Conservation (phyloP, 1,139 yeast genomes). For the Kurtzmaniella quercitrusa region DNA sequence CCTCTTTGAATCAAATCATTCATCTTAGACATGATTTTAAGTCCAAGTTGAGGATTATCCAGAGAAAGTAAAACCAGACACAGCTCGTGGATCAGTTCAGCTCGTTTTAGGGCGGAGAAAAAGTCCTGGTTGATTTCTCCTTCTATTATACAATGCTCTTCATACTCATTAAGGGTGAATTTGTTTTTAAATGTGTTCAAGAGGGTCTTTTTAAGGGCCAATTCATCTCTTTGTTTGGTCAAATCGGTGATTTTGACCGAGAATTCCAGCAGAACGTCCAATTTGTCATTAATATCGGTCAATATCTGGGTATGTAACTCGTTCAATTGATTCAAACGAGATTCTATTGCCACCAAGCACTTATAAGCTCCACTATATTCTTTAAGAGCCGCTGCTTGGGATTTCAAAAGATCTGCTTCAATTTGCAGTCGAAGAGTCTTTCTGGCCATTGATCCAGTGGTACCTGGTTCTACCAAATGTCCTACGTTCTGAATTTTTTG, state of each 20-base stretch:
- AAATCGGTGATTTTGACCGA: constrained; percentile 37
- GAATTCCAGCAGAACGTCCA: constrained; percentile 17
- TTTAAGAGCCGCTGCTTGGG: constrained; percentile 54
- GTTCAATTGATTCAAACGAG: constrained; percentile 38
- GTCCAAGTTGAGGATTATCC: constrained; percentile 70
- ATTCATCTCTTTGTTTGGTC: constrained; percentile 34
- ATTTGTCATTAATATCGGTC: constrained; percentile 28
- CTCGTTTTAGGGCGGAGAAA: constrained; percentile 56
- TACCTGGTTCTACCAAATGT: constrained; percentile 48
- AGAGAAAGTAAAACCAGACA: constrained; percentile 66
- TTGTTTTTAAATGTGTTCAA: constrained; percentile 56
- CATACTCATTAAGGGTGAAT: constrained; percentile 70
- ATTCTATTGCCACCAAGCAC: constrained; percentile 41
- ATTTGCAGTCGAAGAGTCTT: constrained; percentile 62
- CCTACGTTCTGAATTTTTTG: constrained; percentile 24
- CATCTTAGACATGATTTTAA: constrained; percentile 61
- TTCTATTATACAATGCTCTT: constrained; percentile 51
- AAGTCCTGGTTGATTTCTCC: constrained; percentile 52
- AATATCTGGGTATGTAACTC: constrained; percentile 27
- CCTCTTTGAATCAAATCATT: constrained; percentile 49
- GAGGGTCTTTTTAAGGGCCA: constrained; percentile 51
- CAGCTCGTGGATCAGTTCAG: constrained; percentile 59
- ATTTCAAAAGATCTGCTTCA: constrained; percentile 66
- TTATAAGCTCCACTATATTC: constrained; percentile 58
- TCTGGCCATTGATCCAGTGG: constrained; percentile 54